phyloP scores from a whole-genome alignment of 2,329 filamentous ascomycete species.

The Talaromyces atroroseus region DNA sequence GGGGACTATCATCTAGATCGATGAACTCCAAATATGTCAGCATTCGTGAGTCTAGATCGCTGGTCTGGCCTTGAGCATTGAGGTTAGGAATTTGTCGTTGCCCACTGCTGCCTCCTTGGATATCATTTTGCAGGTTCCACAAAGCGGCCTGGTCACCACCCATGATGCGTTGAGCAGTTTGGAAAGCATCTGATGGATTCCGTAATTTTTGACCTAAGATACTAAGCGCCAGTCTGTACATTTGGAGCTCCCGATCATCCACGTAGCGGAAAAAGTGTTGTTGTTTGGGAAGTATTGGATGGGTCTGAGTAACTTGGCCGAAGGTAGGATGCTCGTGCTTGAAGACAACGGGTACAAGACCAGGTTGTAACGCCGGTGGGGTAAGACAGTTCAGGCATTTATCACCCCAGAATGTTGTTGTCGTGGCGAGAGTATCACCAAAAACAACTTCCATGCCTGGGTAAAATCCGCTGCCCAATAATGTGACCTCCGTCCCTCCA shows the following conservation, averaged over 20 bases:
- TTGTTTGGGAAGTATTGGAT: conserved; percentile 43
- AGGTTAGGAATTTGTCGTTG: conserved; percentile 42
- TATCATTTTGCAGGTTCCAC: conserved; percentile 44
- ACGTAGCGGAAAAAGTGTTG: conserved; percentile 64
- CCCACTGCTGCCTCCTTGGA: conserved; percentile 37
- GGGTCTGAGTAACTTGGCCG: conserved; percentile 40
- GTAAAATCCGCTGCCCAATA: conserved; percentile 74
- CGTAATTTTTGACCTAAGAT: conserved; percentile 44
- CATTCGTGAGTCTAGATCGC: conserved; percentile 61
- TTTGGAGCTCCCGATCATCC: conserved; percentile 45
- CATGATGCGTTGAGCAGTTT: conserved; percentile 45
- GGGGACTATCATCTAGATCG: conserved; percentile 68
- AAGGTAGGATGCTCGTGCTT: conserved; percentile 50
- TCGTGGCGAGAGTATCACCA: conserved; percentile 62
- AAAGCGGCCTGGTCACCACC: conserved; percentile 40
- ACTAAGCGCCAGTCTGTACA: conserved; percentile 40
- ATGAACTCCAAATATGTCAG: conserved; percentile 72
- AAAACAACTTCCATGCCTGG: conserved; percentile 81
- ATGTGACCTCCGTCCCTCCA: conserved; percentile 81
- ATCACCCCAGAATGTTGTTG: conserved; percentile 75
- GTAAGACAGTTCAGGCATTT: conserved; percentile 74
- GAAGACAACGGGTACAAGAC: conserved; percentile 66
- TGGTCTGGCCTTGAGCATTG: conserved; percentile 37
- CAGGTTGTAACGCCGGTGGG: conserved; percentile 63
- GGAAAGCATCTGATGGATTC: conserved; percentile 44